phyloP scores from a whole-genome alignment of 768 basidiomycete genomes.

The Auriscalpium vulgare region DNA sequence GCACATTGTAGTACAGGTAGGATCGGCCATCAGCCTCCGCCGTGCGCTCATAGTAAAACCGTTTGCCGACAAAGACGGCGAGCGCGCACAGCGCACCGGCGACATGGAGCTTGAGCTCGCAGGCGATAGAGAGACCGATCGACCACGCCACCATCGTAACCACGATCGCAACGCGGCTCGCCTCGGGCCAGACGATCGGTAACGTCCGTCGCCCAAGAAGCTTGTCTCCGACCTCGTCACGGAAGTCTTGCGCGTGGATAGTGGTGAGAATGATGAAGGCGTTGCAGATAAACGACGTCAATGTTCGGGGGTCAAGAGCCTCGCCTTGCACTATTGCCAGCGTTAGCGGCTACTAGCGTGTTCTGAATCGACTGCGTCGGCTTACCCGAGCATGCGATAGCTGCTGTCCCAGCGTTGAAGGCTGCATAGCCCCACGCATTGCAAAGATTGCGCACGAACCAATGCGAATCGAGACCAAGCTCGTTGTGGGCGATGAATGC shows the following conservation, averaged over 20 bases:
- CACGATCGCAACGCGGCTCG: slow-evolving; percentile 5
- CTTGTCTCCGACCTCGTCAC: slow-evolving; percentile 18
- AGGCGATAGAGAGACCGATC: background rate
- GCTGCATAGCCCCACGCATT: background rate
- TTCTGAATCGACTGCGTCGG: background rate
- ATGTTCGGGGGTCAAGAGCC: background rate
- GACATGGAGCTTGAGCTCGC: background rate
- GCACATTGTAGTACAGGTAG: background rate
- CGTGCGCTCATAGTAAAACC: background rate
- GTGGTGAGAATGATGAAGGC: slow-evolving; percentile 18
- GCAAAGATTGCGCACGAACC: background rate
- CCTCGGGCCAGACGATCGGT: slow-evolving; percentile 14
- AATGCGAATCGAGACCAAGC: background rate
- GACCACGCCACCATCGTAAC: slow-evolving; percentile 4
- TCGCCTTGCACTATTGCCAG: background rate
- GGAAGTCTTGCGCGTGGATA: slow-evolving; percentile 21
- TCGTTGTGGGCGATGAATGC: background rate
- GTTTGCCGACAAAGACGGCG: background rate
- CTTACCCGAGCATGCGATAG: background rate
- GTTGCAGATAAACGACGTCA: slow-evolving; percentile 4
- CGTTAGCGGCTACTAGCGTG: background rate
- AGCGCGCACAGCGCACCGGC: background rate
- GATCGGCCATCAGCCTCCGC: background rate
- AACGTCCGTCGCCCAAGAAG: slow-evolving; percentile 16
- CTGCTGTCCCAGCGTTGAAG: background rate